Conservation (phyloP, 2,329 filamentous ascomycete species). For the Colletotrichum falcatum region DNA sequence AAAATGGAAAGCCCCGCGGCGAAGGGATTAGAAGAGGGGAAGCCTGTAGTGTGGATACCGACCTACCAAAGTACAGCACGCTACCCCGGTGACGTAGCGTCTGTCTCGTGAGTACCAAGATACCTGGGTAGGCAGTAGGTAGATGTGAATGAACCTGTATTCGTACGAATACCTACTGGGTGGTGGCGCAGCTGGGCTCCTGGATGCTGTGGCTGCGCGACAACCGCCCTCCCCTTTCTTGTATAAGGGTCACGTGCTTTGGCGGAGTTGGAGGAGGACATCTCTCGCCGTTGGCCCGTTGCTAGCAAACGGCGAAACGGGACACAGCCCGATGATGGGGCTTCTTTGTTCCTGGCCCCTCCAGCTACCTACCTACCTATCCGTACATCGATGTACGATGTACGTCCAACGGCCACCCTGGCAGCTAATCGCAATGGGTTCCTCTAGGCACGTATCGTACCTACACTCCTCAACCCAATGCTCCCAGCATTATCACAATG, state of each 20-base stretch:
- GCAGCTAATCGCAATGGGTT: neutral
- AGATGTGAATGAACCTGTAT: too few relatives aligned
- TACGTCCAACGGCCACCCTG: neutral
- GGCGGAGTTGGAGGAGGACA: neutral
- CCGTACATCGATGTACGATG: neutral
- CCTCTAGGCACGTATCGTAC: too few relatives aligned
- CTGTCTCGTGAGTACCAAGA: neutral
- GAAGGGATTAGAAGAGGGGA: constrained; percentile 10
- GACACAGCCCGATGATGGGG: neutral
- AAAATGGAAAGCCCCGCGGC: constrained; percentile 1
- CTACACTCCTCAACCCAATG: too few relatives aligned
- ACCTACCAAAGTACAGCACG: too few relatives aligned
- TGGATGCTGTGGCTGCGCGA: neutral
- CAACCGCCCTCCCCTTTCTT: too few relatives aligned
- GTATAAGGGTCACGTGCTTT: neutral
- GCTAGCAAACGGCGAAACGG: constrained; percentile 11
- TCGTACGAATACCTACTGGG: too few relatives aligned
- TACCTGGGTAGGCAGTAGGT: neutral
- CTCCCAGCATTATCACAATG: neutral
- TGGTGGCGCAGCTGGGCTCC: constrained; percentile 25
- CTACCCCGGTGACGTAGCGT: constrained; percentile 32
- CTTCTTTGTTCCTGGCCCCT: neutral
- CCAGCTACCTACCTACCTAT: too few relatives aligned
- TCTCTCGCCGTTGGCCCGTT: too few relatives aligned
- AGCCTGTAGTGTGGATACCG: neutral